These are phyloP conservation scores for Elasticomyces elasticus DNA, from an alignment of 495 filamentous ascomycete genomes.

Conservation along the genomic window DNA sequence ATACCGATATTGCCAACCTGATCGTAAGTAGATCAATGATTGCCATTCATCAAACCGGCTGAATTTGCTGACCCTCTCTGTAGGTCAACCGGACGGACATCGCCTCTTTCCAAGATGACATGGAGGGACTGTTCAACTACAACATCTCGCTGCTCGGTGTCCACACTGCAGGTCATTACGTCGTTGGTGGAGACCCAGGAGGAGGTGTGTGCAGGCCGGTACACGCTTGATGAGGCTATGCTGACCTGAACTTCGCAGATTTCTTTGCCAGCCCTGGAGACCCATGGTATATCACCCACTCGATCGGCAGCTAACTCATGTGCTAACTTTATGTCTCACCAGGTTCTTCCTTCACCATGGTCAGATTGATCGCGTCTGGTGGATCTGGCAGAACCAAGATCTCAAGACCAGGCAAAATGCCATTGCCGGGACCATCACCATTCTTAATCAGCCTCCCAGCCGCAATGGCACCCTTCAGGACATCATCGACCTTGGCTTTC, in stretches of 20 bases:
- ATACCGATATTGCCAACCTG: conserved; percentile 38
- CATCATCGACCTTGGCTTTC: conserved; percentile 36
- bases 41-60: too few species aligned
- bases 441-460: conserved; percentile 44
- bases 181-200: conserved; percentile 51
- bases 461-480: conserved; percentile 41
- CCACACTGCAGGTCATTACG: conserved; percentile 55
- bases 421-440: conserved; percentile 46
- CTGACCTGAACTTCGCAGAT: conserved; percentile 1
- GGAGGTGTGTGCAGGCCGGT: conserved; percentile 46
- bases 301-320: too few species aligned
- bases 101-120: conserved; percentile 42
- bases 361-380: conserved; percentile 59
- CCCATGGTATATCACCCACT: too few species aligned
- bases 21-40: too few species aligned
- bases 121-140: conserved; percentile 41
- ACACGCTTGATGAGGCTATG: neutral
- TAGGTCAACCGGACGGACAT: conserved; percentile 38
- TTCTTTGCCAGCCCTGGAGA: conserved; percentile 31
- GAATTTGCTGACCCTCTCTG: too few species aligned
- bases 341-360: conserved; percentile 63
- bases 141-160: conserved; percentile 39
- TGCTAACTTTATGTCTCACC: too few species aligned
- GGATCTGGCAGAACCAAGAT: conserved; percentile 60
- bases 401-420: conserved; percentile 35